A percentile compares a stretch with the other conserved stretches of the same genome.
Conservation (phyloP, 768 basidiomycete species). For the Leccinum disarticulatum region DNA sequence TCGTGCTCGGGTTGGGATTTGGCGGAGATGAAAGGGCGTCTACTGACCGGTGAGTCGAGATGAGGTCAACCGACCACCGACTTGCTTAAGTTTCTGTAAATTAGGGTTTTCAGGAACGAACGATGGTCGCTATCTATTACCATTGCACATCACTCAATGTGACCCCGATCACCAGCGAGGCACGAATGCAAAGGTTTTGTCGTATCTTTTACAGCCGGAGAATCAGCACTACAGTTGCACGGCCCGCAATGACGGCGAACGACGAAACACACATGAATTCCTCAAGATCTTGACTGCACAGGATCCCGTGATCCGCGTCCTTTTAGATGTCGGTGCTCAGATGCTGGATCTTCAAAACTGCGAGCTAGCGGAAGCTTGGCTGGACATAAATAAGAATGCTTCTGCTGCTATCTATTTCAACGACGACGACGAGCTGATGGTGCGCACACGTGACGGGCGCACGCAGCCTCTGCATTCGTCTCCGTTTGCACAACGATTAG, state of each 20-base stretch:
- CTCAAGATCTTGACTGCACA: slow-evolving; percentile 33
- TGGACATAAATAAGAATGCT: slow-evolving; percentile 19
- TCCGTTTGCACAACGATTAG: slow-evolving; percentile 32
- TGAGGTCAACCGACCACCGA: no score
- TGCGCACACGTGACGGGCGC: background rate
- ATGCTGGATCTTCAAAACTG: slow-evolving; percentile 48
- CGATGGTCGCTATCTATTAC: slow-evolving; percentile 38
- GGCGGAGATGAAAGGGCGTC: slow-evolving; percentile 34
- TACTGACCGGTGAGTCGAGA: slow-evolving; percentile 12
- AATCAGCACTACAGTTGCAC: slow-evolving; percentile 37
- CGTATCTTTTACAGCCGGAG: slow-evolving; percentile 29
- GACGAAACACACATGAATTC: slow-evolving; percentile 22
- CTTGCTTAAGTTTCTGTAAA: no score
- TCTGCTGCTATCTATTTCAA: slow-evolving; percentile 46
- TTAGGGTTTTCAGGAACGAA: slow-evolving; percentile 54
- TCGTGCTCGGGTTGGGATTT: slow-evolving; percentile 55
- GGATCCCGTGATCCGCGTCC: slow-evolving; percentile 38
- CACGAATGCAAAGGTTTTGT: slow-evolving; percentile 40
- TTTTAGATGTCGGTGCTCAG: slow-evolving; percentile 57
- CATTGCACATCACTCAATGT: slow-evolving; percentile 15
- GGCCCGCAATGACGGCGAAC: slow-evolving; percentile 13
- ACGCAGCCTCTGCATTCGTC: background rate
- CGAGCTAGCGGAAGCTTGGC: slow-evolving; percentile 32
- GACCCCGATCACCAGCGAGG: slow-evolving; percentile 30
- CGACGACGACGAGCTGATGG: slow-evolving; percentile 8